Conservation (phyloP, 2,329 filamentous ascomycete genomes). For the Venturia aucupariae region DNA sequence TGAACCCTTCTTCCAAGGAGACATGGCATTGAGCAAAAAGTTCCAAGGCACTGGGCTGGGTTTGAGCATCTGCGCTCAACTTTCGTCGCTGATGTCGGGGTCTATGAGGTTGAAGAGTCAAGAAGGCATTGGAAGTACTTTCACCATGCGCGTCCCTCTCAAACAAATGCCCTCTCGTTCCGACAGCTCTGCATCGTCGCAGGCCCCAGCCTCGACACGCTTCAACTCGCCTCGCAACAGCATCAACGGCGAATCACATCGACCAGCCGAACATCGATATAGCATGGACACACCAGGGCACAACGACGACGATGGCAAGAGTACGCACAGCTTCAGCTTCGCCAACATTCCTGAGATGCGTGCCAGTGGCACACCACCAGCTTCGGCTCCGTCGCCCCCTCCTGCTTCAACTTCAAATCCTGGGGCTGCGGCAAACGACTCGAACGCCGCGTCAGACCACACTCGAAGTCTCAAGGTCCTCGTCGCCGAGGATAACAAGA, state of each 20-base stretch:
- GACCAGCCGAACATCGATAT: constrained; percentile 24
- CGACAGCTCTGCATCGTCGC: constrained; percentile 39
- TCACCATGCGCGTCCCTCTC: constrained; percentile 74
- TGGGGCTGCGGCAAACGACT: neutral
- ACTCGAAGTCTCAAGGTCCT: constrained; percentile 44
- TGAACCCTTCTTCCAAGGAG: constrained; percentile 91
- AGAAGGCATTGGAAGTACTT: constrained; percentile 65
- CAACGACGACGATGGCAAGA: neutral
- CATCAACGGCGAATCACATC: neutral
- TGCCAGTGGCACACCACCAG: neutral
- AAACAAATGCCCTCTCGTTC: constrained; percentile 63
- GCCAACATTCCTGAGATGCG: neutral
- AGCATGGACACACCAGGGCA: constrained; percentile 18
- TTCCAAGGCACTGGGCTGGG: constrained; percentile 84
- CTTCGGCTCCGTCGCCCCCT: constrained; percentile 28
- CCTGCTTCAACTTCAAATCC: constrained; percentile 20
- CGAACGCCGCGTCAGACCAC: neutral
- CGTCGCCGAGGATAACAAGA: constrained; percentile 71
- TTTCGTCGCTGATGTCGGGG: constrained; percentile 76
- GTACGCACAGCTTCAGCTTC: neutral
- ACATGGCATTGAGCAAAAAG: constrained; percentile 79
- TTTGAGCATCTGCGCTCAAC: constrained; percentile 79
- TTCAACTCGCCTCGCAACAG: constrained; percentile 17
- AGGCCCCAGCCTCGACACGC: constrained; percentile 18
- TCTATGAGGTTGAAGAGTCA: constrained; percentile 62